Percentiles rank a stretch among this genome's conserved stretches.
These are phyloP conservation scores for Marasmius fiardii DNA, from an alignment of 1,284 basidiomycete species.

Conservation along the genomic window DNA sequence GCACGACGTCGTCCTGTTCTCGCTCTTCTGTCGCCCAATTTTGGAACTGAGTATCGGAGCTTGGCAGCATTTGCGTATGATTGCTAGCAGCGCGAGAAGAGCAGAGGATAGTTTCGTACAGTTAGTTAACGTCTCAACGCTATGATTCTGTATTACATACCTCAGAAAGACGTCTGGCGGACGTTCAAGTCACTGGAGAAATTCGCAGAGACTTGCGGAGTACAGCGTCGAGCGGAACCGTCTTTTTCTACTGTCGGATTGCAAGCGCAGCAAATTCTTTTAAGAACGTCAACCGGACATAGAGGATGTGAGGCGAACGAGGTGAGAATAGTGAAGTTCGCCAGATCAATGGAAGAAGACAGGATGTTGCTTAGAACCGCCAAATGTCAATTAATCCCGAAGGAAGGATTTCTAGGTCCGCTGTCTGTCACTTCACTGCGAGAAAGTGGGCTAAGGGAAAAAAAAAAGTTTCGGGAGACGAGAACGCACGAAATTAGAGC, in stretches of 20 bases:
- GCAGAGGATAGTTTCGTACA: neutral
- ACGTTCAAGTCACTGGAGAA: neutral
- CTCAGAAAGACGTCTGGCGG: neutral
- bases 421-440: neutral
- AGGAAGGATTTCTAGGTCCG: neutral
- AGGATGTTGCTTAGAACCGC: neutral
- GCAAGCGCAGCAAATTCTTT: neutral
- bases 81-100: neutral
- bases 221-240: neutral
- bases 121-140: neutral
- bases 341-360: neutral
- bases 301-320: neutral
- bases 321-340: neutral
- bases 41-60: no score
- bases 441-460: neutral
- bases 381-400: conserved; percentile 2
- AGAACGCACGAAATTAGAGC: neutral
- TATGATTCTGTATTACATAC: neutral
- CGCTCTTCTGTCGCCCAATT: neutral
- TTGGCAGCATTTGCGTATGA: no score
- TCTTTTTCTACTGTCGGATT: neutral
- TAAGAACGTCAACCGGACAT: neutral
- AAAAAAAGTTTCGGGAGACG: neutral
- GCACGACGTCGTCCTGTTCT: neutral
- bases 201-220: neutral